Percentiles rank a stretch among this genome's conserved stretches.
Conservation (phyloP, 2,329 filamentous ascomycete species). For the Penicillium sp. region DNA sequence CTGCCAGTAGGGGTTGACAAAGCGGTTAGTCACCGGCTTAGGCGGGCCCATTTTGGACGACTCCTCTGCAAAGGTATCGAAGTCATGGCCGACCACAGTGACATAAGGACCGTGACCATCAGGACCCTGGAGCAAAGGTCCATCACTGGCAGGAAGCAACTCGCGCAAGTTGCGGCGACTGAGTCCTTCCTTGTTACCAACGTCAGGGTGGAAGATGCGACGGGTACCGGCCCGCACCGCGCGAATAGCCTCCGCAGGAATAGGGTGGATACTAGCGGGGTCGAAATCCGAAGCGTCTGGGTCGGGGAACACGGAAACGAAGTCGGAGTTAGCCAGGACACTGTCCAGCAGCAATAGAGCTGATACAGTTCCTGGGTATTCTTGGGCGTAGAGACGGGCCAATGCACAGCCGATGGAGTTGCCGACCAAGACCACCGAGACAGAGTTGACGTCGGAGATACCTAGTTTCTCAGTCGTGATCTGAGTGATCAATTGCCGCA, state of each 20-base stretch:
- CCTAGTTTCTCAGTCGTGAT: conserved; percentile 36
- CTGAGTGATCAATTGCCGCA: conserved; percentile 47
- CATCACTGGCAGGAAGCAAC: conserved; percentile 47
- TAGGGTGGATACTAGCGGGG: conserved; percentile 4
- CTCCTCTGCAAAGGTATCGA: conserved; percentile 53
- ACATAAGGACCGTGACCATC: conserved; percentile 41
- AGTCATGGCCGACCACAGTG: conserved; percentile 57
- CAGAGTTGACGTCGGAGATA: conserved; percentile 11
- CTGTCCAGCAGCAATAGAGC: conserved; percentile 57
- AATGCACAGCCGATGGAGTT: conserved; percentile 57
- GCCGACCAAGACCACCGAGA: conserved; percentile 49
- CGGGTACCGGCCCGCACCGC: not conserved
- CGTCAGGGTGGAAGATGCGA: conserved; percentile 21
- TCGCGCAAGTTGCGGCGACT: conserved; percentile 47
- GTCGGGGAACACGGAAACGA: conserved; percentile 57
- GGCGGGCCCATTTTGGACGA: conserved; percentile 36
- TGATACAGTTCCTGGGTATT: conserved; percentile 47
- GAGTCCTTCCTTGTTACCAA: conserved; percentile 53
- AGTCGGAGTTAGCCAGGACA: conserved; percentile 59
- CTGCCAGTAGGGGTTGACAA: conserved; percentile 56
- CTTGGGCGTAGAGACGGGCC: conserved; percentile 53
- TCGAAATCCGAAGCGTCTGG: conserved; percentile 43
- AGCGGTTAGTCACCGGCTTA: conserved; percentile 47
- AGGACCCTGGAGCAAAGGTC: conserved; percentile 43
- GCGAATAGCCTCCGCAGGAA: not conserved